These are phyloP conservation scores for Gamarada debralockiae DNA, from an alignment of 495 filamentous ascomycete species.

Conservation along the genomic window DNA sequence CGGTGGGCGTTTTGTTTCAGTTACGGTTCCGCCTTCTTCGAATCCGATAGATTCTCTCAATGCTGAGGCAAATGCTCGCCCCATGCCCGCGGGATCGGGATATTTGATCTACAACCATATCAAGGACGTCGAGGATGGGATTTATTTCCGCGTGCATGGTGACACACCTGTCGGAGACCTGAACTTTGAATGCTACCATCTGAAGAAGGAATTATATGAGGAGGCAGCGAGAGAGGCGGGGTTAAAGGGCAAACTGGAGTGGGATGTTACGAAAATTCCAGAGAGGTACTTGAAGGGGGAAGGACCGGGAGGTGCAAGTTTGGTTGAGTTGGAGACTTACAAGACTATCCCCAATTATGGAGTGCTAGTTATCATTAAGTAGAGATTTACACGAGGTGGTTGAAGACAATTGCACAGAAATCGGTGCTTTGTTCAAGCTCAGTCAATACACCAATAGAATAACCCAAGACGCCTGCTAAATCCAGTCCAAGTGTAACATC, in stretches of 20 bases:
- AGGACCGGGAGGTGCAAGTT: slow-evolving; percentile 11
- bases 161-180: slow-evolving; percentile 14
- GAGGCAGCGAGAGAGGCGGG: slow-evolving; percentile 21
- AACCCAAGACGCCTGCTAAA: no score
- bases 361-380: no score
- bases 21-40: slow-evolving; percentile 24
- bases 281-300: slow-evolving; percentile 20
- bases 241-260: slow-evolving; percentile 21
- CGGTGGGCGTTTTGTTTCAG: slow-evolving; percentile 30
- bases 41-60: slow-evolving; percentile 8
- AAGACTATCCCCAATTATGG: no score
- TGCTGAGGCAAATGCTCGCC: slow-evolving; percentile 5
- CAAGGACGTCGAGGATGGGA: slow-evolving; percentile 15
- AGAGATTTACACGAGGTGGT: no score
- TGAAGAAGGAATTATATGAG: slow-evolving; percentile 21
- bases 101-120: slow-evolving; percentile 11
- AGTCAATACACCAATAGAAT: no score
- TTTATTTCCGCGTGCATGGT: slow-evolving; percentile 11
- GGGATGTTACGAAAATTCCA: slow-evolving; percentile 18
- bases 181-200: slow-evolving; percentile 23
- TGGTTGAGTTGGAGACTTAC: no score
- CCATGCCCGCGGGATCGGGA: slow-evolving; percentile 11
- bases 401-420: no score
- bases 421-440: no score
- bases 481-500: no score